These are phyloP conservation scores for Gaultheria prostrata DNA, from an alignment of 148 eudicot genomes.

Conservation along the genomic window DNA sequence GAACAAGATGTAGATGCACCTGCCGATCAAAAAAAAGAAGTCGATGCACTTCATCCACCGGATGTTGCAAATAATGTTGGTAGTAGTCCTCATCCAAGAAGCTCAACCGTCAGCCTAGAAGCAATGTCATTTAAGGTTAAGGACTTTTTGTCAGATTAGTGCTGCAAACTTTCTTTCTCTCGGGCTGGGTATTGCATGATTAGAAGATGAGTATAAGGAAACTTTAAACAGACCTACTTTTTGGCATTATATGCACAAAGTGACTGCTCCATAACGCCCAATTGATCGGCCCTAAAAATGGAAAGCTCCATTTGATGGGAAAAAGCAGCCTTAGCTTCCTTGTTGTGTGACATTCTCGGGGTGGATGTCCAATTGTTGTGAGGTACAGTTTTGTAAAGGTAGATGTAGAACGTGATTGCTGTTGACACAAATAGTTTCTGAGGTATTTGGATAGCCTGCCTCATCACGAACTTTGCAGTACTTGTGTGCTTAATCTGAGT, in stretches of 20 bases:
- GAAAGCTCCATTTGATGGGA: not conserved
- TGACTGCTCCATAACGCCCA: not conserved
- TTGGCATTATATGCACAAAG: not conserved
- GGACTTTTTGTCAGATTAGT: slow-evolving; percentile 7
- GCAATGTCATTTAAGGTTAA: slow-evolving; percentile 69
- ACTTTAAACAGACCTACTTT: not conserved
- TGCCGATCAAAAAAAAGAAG: not conserved
- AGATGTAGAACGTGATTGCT: not conserved
- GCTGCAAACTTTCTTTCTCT: not conserved
- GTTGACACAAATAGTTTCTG: not conserved
- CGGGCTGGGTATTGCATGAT: not conserved
- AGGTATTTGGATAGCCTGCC: not conserved
- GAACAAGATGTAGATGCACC: slow-evolving; percentile 25
- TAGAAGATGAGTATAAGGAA: not conserved
- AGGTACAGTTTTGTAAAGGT: not conserved
- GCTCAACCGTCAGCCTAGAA: slow-evolving; percentile 35
- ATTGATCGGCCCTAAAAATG: not conserved
- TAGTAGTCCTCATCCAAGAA: slow-evolving; percentile 25
- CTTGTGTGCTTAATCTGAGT: not conserved
- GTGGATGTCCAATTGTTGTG: not conserved
- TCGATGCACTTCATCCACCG: slow-evolving; percentile 27
- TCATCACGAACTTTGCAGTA: not conserved
- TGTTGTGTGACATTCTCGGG: not conserved
- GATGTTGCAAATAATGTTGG: slow-evolving; percentile 32
- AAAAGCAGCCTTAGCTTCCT: not conserved